phyloP scores from a whole-genome alignment of 2,329 filamentous ascomycete species.

The Annulohypoxylon truncatum region DNA sequence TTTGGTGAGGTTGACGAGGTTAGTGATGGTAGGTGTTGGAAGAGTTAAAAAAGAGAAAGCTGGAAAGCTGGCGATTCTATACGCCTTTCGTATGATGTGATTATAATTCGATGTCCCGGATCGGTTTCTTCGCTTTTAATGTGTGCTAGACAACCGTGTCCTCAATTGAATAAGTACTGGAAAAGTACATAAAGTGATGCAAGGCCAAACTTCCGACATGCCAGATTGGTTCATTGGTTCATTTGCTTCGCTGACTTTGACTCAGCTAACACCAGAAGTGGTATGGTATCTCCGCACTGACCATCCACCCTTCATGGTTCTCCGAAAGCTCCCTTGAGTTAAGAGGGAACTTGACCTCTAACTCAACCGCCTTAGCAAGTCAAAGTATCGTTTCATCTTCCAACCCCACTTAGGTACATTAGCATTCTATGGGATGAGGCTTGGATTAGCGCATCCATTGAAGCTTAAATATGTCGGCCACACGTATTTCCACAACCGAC shows the following conservation, averaged over 20 bases:
- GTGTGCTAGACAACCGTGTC: constrained; percentile 51
- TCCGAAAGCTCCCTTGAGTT: constrained; percentile 10
- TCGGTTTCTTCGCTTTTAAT: constrained; percentile 29
- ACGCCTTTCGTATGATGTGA: not conserved
- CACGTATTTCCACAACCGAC: constrained; percentile 22
- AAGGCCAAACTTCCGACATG: constrained; percentile 41
- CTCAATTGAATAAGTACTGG: constrained; percentile 46
- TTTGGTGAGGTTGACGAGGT: not conserved
- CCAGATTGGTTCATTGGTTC: constrained; percentile 34
- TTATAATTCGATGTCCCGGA: constrained; percentile 20
- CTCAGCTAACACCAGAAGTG: constrained; percentile 30
- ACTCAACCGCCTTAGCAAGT: not conserved
- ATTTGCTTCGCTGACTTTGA: constrained; percentile 18
- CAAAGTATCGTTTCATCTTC: constrained; percentile 10
- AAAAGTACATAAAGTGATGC: constrained; percentile 32
- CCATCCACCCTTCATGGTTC: constrained; percentile 16
- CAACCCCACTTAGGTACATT: constrained; percentile 15
- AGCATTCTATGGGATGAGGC: not conserved
- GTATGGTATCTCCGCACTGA: constrained; percentile 26
- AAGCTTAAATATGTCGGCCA: constrained; percentile 24
- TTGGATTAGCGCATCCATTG: constrained; percentile 1
- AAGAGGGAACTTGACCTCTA: constrained; percentile 12
- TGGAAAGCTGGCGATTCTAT: constrained; percentile 6
- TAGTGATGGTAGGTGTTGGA: not conserved
- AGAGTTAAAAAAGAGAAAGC: not conserved